These are phyloP conservation scores for Domatiomyces catenatus DNA, from an alignment of 2,329 filamentous ascomycete species.

Conservation along the genomic window DNA sequence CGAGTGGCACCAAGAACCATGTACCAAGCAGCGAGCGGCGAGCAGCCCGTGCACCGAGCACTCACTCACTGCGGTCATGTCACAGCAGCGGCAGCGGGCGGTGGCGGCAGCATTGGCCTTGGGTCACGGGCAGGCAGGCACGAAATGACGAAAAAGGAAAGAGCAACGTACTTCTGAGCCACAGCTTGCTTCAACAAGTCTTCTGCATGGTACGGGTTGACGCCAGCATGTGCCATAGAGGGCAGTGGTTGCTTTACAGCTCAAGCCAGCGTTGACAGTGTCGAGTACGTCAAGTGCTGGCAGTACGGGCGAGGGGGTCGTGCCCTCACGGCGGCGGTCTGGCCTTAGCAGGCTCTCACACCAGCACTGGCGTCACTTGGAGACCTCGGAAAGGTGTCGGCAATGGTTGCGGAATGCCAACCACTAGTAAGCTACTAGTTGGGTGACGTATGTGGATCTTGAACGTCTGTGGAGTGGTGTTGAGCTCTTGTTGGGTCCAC, in stretches of 20 bases:
- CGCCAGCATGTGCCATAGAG: conserved; percentile 16
- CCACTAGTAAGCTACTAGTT: neutral
- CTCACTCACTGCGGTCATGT: neutral
- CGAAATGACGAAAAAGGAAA: conserved; percentile 5
- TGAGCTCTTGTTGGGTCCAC: neutral
- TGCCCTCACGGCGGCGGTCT: neutral
- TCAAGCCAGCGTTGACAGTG: neutral
- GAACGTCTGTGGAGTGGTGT: neutral
- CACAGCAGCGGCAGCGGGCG: neutral
- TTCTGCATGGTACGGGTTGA: conserved; percentile 36
- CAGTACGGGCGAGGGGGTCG: neutral
- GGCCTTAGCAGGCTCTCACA: neutral
- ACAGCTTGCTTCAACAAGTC: conserved; percentile 44
- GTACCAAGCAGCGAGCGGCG: neutral
- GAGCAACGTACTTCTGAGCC: conserved; percentile 39
- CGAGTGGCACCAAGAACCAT: neutral
- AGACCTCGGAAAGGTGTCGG: conserved; percentile 6
- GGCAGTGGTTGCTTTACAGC: neutral
- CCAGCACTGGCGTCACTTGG: conserved; percentile 4
- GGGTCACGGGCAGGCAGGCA: neutral
- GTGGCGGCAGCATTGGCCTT: neutral
- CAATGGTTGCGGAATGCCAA: conserved; percentile 8
- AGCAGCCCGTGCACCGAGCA: neutral
- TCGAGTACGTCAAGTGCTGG: neutral
- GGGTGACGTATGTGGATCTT: neutral